Conservation (phyloP, 2,329 filamentous ascomycete species). For the Akanthomyces lecanii region DNA sequence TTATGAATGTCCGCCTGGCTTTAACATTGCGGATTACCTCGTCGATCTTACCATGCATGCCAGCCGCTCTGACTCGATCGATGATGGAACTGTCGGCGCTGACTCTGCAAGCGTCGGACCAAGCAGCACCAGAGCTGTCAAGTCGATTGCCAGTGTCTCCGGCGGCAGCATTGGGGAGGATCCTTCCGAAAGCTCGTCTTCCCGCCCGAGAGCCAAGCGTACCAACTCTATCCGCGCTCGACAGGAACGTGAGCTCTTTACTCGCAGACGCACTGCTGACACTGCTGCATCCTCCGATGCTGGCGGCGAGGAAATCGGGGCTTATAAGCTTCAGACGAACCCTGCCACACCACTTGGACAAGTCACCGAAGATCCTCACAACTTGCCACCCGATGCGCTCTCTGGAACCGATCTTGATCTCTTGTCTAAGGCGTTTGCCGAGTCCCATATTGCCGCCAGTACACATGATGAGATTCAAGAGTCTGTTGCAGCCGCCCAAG, state of each 20-base stretch:
- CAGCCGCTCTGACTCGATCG: constrained; percentile 52
- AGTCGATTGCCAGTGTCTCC: constrained; percentile 83
- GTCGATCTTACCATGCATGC: constrained; percentile 98
- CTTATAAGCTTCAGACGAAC: constrained; percentile 49
- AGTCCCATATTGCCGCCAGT: constrained; percentile 70
- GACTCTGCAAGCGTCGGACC: constrained; percentile 68
- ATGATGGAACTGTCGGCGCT: constrained; percentile 48
- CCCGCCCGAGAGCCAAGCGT: constrained; percentile 65
- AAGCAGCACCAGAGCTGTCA: constrained; percentile 82
- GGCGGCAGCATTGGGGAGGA: constrained; percentile 70
- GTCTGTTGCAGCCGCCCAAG: constrained; percentile 59
- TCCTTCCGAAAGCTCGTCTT: constrained; percentile 56
- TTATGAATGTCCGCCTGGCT: constrained; percentile 89
- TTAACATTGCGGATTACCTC: constrained; percentile 97
- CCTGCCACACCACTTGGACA: constrained; percentile 44
- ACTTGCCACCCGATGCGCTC: constrained; percentile 55
- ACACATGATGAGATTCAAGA: constrained; percentile 75
- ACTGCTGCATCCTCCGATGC: constrained; percentile 61
- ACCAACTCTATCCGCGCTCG: constrained; percentile 77
- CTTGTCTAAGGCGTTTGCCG: constrained; percentile 69
- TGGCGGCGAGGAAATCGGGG: constrained; percentile 46
- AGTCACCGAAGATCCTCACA: constrained; percentile 65
- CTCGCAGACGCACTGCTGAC: constrained; percentile 63
- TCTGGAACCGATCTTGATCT: constrained; percentile 75
- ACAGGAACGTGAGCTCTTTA: constrained; percentile 88